phyloP scores from a whole-genome alignment of 352 stramenopile genomes.

The Pythium phragmiticola region DNA sequence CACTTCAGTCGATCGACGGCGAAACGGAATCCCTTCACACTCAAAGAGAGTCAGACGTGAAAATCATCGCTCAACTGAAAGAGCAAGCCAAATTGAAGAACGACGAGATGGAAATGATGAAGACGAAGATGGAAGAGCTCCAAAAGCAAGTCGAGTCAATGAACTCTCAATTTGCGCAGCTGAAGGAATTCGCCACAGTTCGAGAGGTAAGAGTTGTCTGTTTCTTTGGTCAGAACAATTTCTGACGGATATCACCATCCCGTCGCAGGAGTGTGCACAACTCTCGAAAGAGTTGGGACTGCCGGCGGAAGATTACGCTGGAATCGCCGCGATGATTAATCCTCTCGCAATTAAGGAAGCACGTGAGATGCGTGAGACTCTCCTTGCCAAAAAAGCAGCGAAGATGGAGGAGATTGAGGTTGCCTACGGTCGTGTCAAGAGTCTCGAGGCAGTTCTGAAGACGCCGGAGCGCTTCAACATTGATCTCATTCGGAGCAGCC shows the following conservation, averaged over 20 bases:
- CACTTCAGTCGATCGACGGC: constrained; percentile 10
- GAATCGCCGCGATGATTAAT: constrained; percentile 16
- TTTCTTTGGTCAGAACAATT: neutral
- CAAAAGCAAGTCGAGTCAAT: constrained; percentile 18
- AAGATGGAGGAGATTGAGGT: constrained; percentile 19
- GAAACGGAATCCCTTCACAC: constrained; percentile 10
- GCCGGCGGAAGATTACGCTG: constrained; percentile 7
- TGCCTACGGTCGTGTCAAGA: constrained; percentile 38
- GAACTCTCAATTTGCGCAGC: constrained; percentile 15
- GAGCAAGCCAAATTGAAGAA: neutral
- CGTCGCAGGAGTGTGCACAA: constrained; percentile 11
- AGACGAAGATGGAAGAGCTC: constrained; percentile 4
- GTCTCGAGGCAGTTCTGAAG: constrained; percentile 44
- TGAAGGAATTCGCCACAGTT: constrained; percentile 17
- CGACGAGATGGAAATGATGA: constrained; percentile 1
- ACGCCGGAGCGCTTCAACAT: constrained; percentile 42
- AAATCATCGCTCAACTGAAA: constrained; percentile 16
- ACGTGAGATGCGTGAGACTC: constrained; percentile 3
- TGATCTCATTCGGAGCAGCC: constrained; percentile 29
- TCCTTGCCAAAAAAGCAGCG: constrained; percentile 10
- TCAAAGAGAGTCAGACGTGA: constrained; percentile 3
- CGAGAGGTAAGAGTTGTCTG: constrained; percentile 11
- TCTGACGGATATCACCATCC: neutral
- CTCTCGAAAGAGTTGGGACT: constrained; percentile 13
- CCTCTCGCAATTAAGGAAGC: constrained; percentile 12